Percentiles rank a stretch among this genome's conserved stretches.
phyloP scores from a whole-genome alignment of 2,329 filamentous ascomycete genomes.

The Alternaria sp. region DNA sequence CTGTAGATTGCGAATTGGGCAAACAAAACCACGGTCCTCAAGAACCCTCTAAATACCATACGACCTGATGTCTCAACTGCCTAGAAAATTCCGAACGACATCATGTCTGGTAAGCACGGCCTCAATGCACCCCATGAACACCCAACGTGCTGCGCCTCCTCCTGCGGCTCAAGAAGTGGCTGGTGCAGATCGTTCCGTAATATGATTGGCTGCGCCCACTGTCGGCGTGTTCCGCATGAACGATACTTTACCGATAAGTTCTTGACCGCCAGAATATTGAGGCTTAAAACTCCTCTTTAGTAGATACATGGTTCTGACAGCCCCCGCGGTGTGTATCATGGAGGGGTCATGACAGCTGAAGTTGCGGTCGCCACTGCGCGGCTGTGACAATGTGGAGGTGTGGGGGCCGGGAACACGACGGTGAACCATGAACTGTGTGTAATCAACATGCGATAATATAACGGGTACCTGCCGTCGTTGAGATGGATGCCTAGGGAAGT shows the following conservation, averaged over 20 bases:
- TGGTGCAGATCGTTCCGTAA: constrained; percentile 11
- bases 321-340: constrained; percentile 12
- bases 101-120: constrained; percentile 13
- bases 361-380: constrained; percentile 23
- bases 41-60: constrained; percentile 20
- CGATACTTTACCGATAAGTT: constrained; percentile 18
- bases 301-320: constrained; percentile 15
- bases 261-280: constrained; percentile 18
- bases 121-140: constrained; percentile 13
- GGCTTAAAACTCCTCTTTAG: constrained; percentile 11
- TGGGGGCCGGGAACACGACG: constrained; percentile 22
- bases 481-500: constrained; percentile 13
- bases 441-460: constrained; percentile 6
- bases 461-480: constrained; percentile 14
- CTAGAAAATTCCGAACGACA: constrained; percentile 13
- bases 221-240: constrained; percentile 16
- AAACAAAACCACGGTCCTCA: constrained; percentile 5
- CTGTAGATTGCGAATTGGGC: neutral
- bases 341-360: constrained; percentile 28
- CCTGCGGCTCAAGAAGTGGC: constrained; percentile 22
- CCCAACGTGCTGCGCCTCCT: constrained; percentile 15
- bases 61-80: constrained; percentile 26
- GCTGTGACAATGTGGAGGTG: constrained; percentile 22
- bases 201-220: constrained; percentile 22
- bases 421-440: constrained; percentile 1